Evolutionary conservation across 768 basidiomycete species (phyloP).

Genomic region (Rhizopogon vulgaris): DNA sequence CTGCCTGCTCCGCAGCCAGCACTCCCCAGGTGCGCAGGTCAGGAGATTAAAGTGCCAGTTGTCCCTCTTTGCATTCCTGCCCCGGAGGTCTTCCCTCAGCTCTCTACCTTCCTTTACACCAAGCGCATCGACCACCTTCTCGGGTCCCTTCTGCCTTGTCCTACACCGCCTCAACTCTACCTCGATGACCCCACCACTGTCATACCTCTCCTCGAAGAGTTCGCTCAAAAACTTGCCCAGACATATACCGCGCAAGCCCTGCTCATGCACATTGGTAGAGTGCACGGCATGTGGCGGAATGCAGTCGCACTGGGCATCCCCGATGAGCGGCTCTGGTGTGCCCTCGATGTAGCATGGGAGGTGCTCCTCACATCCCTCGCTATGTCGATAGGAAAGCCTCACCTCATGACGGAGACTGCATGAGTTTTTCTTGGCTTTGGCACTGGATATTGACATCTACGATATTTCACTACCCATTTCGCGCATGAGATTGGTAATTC

Average conservation of each 20-base stretch:
- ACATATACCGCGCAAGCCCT: conserved; percentile 19
- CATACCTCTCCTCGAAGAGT: conserved; percentile 8
- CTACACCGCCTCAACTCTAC: conserved; percentile 19
- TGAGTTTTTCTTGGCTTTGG: background rate
- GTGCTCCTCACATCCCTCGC: conserved; percentile 37
- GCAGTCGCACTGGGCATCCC: conserved; percentile 43
- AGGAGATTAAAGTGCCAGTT: conserved; percentile 44
- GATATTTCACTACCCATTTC: conserved; percentile 4
- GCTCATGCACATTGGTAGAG: conserved; percentile 26
- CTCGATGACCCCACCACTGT: conserved; percentile 17
- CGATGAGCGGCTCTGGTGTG: conserved; percentile 40
- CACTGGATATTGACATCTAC: conserved; percentile 9
- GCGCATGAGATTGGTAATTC: background rate
- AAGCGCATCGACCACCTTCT: conserved; percentile 57
- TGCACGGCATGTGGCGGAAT: conserved; percentile 49
- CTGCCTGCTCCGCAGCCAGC: conserved; percentile 12
- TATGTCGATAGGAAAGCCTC: conserved; percentile 17
- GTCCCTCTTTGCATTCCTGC: conserved; percentile 67
- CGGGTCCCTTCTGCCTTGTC: conserved; percentile 51
- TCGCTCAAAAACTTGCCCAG: conserved; percentile 12
- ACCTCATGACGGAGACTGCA: conserved; percentile 6
- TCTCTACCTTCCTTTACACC: conserved; percentile 65
- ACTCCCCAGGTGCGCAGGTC: conserved; percentile 10
- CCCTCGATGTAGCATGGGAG: conserved; percentile 46
- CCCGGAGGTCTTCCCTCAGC: conserved; percentile 57